Percentiles rank a stretch among this genome's conserved stretches.
Evolutionary conservation across 371 early-diverging fungal species (phyloP).

Genomic region (Rhizopus stolonifer): DNA sequence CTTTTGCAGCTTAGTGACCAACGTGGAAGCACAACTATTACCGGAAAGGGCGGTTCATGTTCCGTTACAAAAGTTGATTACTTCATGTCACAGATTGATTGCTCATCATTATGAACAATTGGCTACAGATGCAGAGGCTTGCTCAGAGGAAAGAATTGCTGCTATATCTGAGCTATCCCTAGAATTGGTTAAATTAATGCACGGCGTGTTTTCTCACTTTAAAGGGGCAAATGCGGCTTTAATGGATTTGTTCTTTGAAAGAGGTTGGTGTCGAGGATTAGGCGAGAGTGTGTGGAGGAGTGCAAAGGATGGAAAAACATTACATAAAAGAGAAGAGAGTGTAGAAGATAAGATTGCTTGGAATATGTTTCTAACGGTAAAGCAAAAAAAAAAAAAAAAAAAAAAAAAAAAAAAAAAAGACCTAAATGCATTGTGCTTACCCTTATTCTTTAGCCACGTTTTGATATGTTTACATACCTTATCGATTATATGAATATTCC

Average conservation of each 20-base stretch:
- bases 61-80: slow-evolving; percentile 50
- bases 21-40: slow-evolving; percentile 50
- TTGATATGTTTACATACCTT: slow-evolving; percentile 51
- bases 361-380: slow-evolving; percentile 49
- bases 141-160: slow-evolving; percentile 45
- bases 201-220: slow-evolving; percentile 52
- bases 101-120: slow-evolving; percentile 48
- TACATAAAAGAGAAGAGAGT: slow-evolving; percentile 43
- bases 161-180: slow-evolving; percentile 47
- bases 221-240: slow-evolving; percentile 52
- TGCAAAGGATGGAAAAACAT: slow-evolving; percentile 43
- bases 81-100: slow-evolving; percentile 51
- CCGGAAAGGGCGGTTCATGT: slow-evolving; percentile 57
- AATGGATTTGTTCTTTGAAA: slow-evolving; percentile 54
- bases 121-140: slow-evolving; percentile 32
- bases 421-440: neutral
- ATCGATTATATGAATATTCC: slow-evolving; percentile 56
- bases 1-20: slow-evolving; percentile 48
- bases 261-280: slow-evolving; percentile 53
- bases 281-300: slow-evolving; percentile 54
- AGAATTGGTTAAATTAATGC: slow-evolving; percentile 53
- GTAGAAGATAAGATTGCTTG: slow-evolving; percentile 50
- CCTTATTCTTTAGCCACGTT: slow-evolving; percentile 37
- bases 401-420: neutral
- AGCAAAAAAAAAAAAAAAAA: neutral